phyloP scores from a whole-genome alignment of 2,329 filamentous ascomycete species.

The Teratosphaeria destructans region DNA sequence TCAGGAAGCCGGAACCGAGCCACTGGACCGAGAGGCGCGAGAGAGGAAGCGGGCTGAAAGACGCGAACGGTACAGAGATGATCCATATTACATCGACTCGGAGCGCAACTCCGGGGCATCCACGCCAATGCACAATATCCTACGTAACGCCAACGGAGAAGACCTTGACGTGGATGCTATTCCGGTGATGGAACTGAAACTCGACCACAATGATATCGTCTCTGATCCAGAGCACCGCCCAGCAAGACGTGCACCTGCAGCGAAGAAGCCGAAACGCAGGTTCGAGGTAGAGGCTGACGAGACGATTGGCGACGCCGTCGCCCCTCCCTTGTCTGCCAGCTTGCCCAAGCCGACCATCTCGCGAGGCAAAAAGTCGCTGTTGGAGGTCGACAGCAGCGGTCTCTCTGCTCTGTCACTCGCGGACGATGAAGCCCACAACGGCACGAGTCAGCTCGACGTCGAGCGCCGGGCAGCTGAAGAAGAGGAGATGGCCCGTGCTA shows the following conservation, averaged over 20 bases:
- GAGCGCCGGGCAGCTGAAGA: constrained; percentile 67
- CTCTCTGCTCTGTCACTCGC: constrained; percentile 64
- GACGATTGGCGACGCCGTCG: constrained; percentile 28
- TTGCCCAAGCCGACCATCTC: constrained; percentile 5
- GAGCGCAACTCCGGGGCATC: constrained; percentile 46
- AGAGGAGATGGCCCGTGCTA: constrained; percentile 75
- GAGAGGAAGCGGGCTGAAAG: constrained; percentile 67
- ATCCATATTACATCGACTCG: constrained; percentile 81
- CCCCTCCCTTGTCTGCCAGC: not conserved
- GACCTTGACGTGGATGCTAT: constrained; percentile 88
- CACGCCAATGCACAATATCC: constrained; percentile 71
- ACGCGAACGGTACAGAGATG: constrained; percentile 73
- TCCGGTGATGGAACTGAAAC: constrained; percentile 84
- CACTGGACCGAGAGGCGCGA: constrained; percentile 64
- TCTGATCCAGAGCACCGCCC: constrained; percentile 5
- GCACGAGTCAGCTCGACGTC: constrained; percentile 40
- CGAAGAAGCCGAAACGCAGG: constrained; percentile 24
- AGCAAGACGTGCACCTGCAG: constrained; percentile 2
- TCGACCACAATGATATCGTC: constrained; percentile 37
- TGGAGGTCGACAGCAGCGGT: constrained; percentile 80
- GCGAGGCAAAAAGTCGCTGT: constrained; percentile 52
- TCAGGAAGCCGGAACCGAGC: constrained; percentile 35
- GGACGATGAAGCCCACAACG: constrained; percentile 28
- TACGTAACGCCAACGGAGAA: constrained; percentile 55
- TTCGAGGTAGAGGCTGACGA: constrained; percentile 40